Evolutionary conservation across 2,329 filamentous ascomycete species (phyloP).

Genomic region (Neofusicoccum sp.): DNA sequence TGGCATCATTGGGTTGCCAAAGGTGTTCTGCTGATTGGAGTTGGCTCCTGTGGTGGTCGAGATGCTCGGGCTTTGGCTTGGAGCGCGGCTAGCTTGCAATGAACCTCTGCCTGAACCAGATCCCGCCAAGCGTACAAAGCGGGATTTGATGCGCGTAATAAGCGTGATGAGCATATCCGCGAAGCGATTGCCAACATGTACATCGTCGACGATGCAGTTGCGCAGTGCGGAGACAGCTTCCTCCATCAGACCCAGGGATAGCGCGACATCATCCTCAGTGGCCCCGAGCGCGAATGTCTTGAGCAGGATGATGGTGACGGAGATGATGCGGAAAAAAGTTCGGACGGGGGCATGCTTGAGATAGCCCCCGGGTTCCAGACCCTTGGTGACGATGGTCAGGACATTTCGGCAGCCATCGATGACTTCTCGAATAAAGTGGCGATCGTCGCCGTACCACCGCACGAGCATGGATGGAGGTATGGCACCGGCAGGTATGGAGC

Average conservation of each 20-base stretch:
- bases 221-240: slow-evolving; percentile 70
- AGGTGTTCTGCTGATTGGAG: slow-evolving; percentile 12
- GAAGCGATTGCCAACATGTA: slow-evolving; percentile 80
- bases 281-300: slow-evolving; percentile 82
- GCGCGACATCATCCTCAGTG: slow-evolving; percentile 72
- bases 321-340: slow-evolving; percentile 84
- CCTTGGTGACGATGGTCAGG: slow-evolving; percentile 73
- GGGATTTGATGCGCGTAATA: slow-evolving; percentile 69
- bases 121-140: slow-evolving; percentile 62
- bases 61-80: slow-evolving; percentile 6
- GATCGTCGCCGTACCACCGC: slow-evolving; percentile 57
- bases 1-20: slow-evolving; percentile 9
- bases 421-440: slow-evolving; percentile 65
- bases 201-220: slow-evolving; percentile 78
- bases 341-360: slow-evolving; percentile 80
- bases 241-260: slow-evolving; percentile 73
- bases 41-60: slow-evolving; percentile 22
- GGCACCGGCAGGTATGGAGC: slow-evolving; percentile 31
- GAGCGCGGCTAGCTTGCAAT: slow-evolving; percentile 24
- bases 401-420: slow-evolving; percentile 75
- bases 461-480: slow-evolving; percentile 47
- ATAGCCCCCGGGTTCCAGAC: slow-evolving; percentile 69
- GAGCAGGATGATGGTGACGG: slow-evolving; percentile 78
- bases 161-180: slow-evolving; percentile 78
- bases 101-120: slow-evolving; percentile 45